phyloP scores from a whole-genome alignment of 805 yeast species.

The Tetrapisispora nanseiensis region DNA sequence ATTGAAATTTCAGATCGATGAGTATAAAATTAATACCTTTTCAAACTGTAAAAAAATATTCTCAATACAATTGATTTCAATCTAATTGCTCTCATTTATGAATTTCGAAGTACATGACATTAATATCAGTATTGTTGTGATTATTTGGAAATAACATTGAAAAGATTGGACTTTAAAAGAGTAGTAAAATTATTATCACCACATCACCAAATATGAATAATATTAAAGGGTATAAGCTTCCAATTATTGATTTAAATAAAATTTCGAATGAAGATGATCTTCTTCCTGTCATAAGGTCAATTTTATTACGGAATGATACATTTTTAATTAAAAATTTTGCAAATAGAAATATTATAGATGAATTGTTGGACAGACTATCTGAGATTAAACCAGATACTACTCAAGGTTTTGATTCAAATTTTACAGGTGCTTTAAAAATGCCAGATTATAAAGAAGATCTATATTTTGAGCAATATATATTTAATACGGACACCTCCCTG shows the following conservation, averaged over 20 bases:
- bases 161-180: too few species aligned
- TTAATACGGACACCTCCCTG: slow-evolving; percentile 12
- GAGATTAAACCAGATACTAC: slow-evolving; percentile 7
- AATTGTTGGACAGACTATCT: slow-evolving; percentile 6
- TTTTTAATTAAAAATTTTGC: slow-evolving; percentile 27
- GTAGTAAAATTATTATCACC: too few species aligned
- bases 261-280: slow-evolving; percentile 20
- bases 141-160: too few species aligned
- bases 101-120: too few species aligned
- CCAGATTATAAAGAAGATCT: slow-evolving; percentile 3
- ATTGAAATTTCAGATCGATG: too few species aligned
- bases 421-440: slow-evolving; percentile 17
- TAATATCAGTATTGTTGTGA: too few species aligned
- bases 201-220: too few species aligned
- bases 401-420: slow-evolving; percentile 22
- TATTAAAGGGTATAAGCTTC: slow-evolving; percentile 4
- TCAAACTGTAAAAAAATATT: too few species aligned
- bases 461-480: slow-evolving; percentile 22
- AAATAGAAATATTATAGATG: slow-evolving; percentile 13
- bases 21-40: too few species aligned
- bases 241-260: slow-evolving; percentile 20
- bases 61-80: too few species aligned
- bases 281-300: slow-evolving; percentile 15
- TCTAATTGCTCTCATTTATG: too few species aligned
- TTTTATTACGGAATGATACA: slow-evolving; percentile 17